Evolutionary conservation across 2,329 filamentous ascomycete genomes (phyloP).

Genomic region (Falciphora oryzae): DNA sequence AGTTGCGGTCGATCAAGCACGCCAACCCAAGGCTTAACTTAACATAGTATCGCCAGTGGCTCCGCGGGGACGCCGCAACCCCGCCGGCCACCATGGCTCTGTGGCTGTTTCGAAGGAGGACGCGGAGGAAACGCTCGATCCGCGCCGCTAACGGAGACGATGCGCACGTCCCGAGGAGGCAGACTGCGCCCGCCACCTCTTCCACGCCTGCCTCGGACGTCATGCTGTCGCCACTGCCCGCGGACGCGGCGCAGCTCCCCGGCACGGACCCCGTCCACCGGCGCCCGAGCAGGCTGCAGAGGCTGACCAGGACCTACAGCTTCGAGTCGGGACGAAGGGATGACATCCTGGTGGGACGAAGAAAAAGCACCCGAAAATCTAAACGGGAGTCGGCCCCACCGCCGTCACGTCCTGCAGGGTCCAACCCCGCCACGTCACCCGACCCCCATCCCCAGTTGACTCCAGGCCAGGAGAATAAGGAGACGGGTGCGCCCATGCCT

Average conservation of each 20-base stretch:
- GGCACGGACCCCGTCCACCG: neutral
- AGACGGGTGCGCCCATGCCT: neutral
- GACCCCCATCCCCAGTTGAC: neutral
- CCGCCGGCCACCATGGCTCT: slow-evolving; percentile 56
- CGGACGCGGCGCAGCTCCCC: neutral
- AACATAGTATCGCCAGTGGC: neutral
- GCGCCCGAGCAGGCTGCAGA: slow-evolving; percentile 40
- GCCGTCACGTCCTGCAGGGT: slow-evolving; percentile 11
- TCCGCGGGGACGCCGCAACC: neutral
- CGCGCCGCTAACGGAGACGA: slow-evolving; percentile 49
- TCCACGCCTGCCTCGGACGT: slow-evolving; percentile 13
- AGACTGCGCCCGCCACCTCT: slow-evolving; percentile 25
- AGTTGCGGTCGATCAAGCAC: slow-evolving; percentile 2
- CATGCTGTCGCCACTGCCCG: slow-evolving; percentile 5
- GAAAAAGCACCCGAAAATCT: slow-evolving; percentile 18
- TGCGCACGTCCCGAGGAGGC: slow-evolving; percentile 26
- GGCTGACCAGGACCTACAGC: slow-evolving; percentile 48
- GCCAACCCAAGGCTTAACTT: neutral
- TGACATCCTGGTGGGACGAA: slow-evolving; percentile 37
- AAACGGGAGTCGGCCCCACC: slow-evolving; percentile 22
- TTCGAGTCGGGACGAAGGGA: slow-evolving; percentile 58
- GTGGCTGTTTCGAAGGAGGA: slow-evolving; percentile 77
- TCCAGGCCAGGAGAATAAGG: slow-evolving; percentile 3
- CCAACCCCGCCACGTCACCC: slow-evolving; percentile 14
- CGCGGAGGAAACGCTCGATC: slow-evolving; percentile 55